Evolutionary conservation across 495 filamentous ascomycete species (phyloP).

Genomic region (Xylaria castorea): DNA sequence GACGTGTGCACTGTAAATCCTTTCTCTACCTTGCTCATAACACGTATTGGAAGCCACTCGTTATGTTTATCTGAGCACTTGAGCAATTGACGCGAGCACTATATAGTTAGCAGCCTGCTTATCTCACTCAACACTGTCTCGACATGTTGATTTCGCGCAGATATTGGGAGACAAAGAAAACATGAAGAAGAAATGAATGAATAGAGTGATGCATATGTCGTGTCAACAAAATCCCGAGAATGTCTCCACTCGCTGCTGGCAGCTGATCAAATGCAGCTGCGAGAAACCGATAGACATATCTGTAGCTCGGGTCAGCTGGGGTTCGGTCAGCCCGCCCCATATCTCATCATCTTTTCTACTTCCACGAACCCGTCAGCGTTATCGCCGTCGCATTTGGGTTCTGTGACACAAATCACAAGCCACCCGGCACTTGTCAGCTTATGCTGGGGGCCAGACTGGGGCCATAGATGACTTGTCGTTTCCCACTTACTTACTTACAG

Average conservation of each 20-base stretch:
- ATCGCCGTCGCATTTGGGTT: constrained; percentile 9
- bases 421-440: constrained; percentile 5
- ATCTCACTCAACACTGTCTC: not conserved
- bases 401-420: constrained; percentile 8
- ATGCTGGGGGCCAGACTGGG: too few species aligned
- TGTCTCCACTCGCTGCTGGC: not conserved
- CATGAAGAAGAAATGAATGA: not conserved
- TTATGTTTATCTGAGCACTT: too few species aligned
- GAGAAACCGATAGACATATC: not conserved
- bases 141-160: not conserved
- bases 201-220: not conserved
- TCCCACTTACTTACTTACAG: not conserved
- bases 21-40: not conserved
- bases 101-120: not conserved
- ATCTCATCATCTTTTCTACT: not conserved
- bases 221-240: not conserved
- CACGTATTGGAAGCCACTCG: not conserved
- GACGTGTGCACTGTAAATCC: constrained; percentile 23
- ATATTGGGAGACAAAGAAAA: not conserved
- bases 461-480: not conserved
- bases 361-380: not conserved
- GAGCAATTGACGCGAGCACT: not conserved
- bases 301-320: constrained; percentile 16
- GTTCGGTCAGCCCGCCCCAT: constrained; percentile 4
- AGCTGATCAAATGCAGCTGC: constrained; percentile 15